Conservation (phyloP, 1,284 basidiomycete genomes). For the Ceratobasidium sp. region DNA sequence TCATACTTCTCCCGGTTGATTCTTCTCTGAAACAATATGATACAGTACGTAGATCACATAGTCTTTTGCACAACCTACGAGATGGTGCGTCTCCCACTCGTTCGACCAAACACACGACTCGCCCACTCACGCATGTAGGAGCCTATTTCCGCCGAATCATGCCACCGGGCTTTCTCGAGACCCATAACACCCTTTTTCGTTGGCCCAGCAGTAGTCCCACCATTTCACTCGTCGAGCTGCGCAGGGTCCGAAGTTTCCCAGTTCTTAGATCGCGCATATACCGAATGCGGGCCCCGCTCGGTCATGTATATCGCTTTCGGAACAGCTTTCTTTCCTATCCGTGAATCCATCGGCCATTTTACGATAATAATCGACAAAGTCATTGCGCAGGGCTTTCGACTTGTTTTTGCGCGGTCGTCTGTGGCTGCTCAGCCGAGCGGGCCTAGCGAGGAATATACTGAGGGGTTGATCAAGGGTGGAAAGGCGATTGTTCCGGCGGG, state of each 20-base stretch:
- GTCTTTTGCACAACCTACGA: neutral
- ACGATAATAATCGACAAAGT: neutral
- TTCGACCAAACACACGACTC: neutral
- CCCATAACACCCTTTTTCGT: neutral
- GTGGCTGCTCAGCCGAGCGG: neutral
- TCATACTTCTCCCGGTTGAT: neutral
- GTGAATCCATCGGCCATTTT: neutral
- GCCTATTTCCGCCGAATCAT: neutral
- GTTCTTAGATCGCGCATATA: conserved; percentile 18
- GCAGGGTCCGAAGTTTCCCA: neutral
- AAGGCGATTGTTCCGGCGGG: conserved; percentile 33
- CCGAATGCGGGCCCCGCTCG: neutral
- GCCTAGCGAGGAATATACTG: conserved; percentile 2
- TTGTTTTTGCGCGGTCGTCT: neutral
- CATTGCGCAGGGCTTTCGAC: too few relatives aligned
- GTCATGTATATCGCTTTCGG: conserved; percentile 34
- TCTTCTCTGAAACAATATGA: neutral
- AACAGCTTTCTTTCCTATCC: conserved; percentile 20
- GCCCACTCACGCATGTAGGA: neutral
- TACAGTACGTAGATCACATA: neutral
- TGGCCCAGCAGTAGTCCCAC: neutral
- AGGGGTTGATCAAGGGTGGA: neutral
- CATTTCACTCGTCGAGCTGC: neutral
- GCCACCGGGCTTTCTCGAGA: neutral
- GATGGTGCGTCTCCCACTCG: neutral